These are phyloP conservation scores for Pelargonium nanum DNA, from an alignment of 345 rosid species.

Conservation along the genomic window DNA sequence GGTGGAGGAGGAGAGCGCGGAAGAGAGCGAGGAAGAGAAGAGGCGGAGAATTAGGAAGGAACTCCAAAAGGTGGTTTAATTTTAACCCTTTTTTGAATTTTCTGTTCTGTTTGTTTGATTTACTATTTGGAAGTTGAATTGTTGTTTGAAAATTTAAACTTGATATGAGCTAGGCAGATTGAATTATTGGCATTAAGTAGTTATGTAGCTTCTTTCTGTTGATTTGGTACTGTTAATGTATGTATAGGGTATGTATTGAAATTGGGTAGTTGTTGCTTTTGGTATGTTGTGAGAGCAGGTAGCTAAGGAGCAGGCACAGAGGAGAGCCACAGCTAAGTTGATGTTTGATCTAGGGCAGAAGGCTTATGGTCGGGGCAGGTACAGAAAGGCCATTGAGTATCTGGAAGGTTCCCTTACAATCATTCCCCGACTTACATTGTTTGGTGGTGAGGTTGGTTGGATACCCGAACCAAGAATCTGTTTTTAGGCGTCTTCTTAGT, in stretches of 20 bases:
- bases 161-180: too few species aligned
- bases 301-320: conserved; percentile 89
- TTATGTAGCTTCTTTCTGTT: neutral
- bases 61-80: conserved; percentile 55
- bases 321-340: conserved; percentile 73
- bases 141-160: neutral
- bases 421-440: conserved; percentile 65
- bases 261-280: neutral
- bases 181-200: too few species aligned
- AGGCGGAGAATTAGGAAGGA: conserved; percentile 73
- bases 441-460: conserved; percentile 94
- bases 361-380: conserved; percentile 92
- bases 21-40: conserved; percentile 80
- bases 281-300: conserved; percentile 37
- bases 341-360: conserved; percentile 93
- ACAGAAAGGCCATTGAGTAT: conserved; percentile 77
- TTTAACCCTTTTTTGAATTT: neutral
- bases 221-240: neutral
- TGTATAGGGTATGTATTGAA: neutral
- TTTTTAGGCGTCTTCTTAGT: neutral
- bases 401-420: conserved; percentile 90
- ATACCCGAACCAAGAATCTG: conserved; percentile 4
- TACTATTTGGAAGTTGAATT: neutral
- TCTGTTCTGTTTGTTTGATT: neutral
- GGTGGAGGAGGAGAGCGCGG: conserved; percentile 33